Percentiles rank a stretch among this genome's conserved stretches.
Conservation (phyloP, 208 protist genomes). For the Trypanosoma theileri region DNA sequence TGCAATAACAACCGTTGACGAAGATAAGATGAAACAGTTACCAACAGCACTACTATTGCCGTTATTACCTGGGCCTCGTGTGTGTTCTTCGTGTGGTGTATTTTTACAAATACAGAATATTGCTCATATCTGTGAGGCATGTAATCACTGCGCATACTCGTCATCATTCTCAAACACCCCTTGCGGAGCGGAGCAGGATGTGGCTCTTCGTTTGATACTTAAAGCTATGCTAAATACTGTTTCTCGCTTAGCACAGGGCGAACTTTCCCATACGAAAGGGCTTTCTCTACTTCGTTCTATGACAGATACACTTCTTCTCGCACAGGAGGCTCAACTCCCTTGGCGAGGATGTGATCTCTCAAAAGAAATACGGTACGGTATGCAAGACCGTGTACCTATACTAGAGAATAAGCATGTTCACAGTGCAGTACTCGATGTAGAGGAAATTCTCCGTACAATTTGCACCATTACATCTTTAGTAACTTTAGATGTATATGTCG, state of each 20-base stretch:
- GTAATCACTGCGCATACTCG: conserved; percentile 16
- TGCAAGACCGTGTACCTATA: conserved; percentile 35
- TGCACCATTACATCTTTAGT: conserved; percentile 6
- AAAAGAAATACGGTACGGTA: conserved; percentile 38
- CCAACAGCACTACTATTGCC: conserved; percentile 22
- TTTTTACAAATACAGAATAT: conserved; percentile 26
- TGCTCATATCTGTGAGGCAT: conserved; percentile 16
- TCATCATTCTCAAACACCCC: background rate
- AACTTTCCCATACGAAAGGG: background rate
- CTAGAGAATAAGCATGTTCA: conserved; percentile 47
- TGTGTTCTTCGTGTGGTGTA: conserved; percentile 18
- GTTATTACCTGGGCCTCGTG: conserved; percentile 4
- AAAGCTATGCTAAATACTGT: conserved; percentile 13
- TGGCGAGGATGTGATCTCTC: conserved; percentile 62
- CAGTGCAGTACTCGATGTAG: conserved; percentile 21
- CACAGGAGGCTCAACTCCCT: conserved; percentile 42
- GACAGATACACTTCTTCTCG: conserved; percentile 7
- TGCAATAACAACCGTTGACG: background rate
- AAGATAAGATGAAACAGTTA: background rate
- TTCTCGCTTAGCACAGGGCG: background rate
- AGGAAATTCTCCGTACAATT: conserved; percentile 19
- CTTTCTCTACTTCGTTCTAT: conserved; percentile 14
- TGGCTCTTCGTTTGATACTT: conserved; percentile 19
- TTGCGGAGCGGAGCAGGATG: conserved; percentile 12
- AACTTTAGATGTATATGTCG: background rate